These are phyloP conservation scores for Telfairia occidentalis DNA, from an alignment of 331 rosid species.

Conservation along the genomic window DNA sequence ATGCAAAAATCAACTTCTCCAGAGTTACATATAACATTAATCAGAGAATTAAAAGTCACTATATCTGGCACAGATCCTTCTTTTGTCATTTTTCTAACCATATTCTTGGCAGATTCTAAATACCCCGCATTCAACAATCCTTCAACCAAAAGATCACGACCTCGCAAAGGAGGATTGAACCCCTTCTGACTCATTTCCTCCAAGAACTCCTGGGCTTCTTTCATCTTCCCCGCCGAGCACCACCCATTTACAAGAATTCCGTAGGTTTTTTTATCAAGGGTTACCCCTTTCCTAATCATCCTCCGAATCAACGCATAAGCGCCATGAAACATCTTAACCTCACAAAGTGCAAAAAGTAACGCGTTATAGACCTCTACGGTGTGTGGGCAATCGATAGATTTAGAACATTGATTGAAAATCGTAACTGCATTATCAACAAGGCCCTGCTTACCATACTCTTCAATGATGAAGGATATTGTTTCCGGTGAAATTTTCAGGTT, in stretches of 20 bases:
- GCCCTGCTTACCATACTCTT: slow-evolving; percentile 62
- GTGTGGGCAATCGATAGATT: slow-evolving; percentile 37
- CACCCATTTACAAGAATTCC: slow-evolving; percentile 65
- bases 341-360: slow-evolving; percentile 58
- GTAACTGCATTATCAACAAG: slow-evolving; percentile 61
- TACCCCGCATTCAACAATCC: slow-evolving; percentile 68
- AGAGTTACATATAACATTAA: slow-evolving; percentile 37
- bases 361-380: slow-evolving; percentile 48
- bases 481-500: slow-evolving; percentile 45
- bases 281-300: slow-evolving; percentile 46
- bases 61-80: slow-evolving; percentile 58
- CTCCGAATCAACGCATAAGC: slow-evolving; percentile 75
- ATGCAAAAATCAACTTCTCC: slow-evolving; percentile 60
- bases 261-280: slow-evolving; percentile 60
- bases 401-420: slow-evolving; percentile 47
- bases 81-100: slow-evolving; percentile 66
- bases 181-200: slow-evolving; percentile 75
- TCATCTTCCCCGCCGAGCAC: slow-evolving; percentile 76
- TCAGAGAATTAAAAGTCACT: slow-evolving; percentile 49
- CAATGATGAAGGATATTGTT: slow-evolving; percentile 49
- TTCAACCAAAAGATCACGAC: slow-evolving; percentile 79
- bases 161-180: slow-evolving; percentile 69
- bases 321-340: slow-evolving; percentile 57
- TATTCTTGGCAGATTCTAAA: slow-evolving; percentile 59
- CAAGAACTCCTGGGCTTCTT: slow-evolving; percentile 58